phyloP scores from a whole-genome alignment of 192 early-diverging fungal species.

The Linderina pennispora region DNA sequence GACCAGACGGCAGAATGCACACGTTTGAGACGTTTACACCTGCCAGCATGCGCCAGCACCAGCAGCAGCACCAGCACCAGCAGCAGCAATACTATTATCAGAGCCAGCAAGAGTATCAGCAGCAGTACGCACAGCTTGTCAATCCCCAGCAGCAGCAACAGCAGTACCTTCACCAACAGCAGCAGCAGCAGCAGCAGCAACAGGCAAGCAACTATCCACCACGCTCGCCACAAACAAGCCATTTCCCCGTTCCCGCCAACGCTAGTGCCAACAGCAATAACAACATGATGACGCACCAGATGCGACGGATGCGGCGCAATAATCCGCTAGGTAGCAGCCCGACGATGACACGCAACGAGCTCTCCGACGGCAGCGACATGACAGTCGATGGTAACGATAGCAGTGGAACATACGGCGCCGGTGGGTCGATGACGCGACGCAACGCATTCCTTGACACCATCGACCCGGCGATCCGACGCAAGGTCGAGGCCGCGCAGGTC shows the following conservation, averaged over 20 bases:
- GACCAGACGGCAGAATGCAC: slow-evolving; percentile 33
- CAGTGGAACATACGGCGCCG: not conserved
- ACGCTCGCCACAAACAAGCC: slow-evolving; percentile 2
- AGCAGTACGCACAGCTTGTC: slow-evolving; percentile 25
- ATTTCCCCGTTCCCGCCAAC: too few relatives aligned
- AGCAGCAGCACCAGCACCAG: slow-evolving; percentile 12
- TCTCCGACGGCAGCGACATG: slow-evolving; percentile 13
- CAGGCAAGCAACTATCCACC: slow-evolving; percentile 26
- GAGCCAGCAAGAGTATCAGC: slow-evolving; percentile 10
- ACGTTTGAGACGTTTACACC: slow-evolving; percentile 1
- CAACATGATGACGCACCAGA: slow-evolving; percentile 30
- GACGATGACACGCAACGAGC: too few relatives aligned
- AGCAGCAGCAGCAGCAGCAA: slow-evolving; percentile 21
- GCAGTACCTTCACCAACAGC: not conserved
- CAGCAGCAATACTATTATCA: slow-evolving; percentile 1
- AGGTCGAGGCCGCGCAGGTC: slow-evolving; percentile 41
- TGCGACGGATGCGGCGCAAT: slow-evolving; percentile 20
- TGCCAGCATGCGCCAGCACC: slow-evolving; percentile 4
- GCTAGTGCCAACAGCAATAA: slow-evolving; percentile 14
- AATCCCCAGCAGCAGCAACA: slow-evolving; percentile 18
- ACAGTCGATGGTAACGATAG: not conserved
- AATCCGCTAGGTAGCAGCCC: slow-evolving; percentile 1
- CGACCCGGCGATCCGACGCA: slow-evolving; percentile 41
- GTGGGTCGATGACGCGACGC: slow-evolving; percentile 37
- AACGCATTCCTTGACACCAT: slow-evolving; percentile 41